Percentiles rank a stretch among this genome's conserved stretches.
These are phyloP conservation scores for Ascochyta fabae DNA, from an alignment of 2,329 filamentous ascomycete genomes.

Conservation along the genomic window DNA sequence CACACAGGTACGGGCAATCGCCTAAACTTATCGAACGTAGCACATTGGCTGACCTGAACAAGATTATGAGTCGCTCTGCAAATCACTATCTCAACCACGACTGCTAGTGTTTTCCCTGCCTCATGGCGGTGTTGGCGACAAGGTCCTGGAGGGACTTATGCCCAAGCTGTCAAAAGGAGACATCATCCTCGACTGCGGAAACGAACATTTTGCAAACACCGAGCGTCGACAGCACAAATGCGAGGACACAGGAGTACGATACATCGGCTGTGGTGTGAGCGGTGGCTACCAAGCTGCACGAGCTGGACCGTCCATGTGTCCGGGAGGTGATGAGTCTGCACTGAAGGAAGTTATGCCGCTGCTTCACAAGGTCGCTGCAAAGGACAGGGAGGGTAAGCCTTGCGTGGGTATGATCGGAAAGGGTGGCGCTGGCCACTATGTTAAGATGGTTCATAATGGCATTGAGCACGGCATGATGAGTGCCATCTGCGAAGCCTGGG, in stretches of 20 bases:
- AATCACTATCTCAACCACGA: slow-evolving; percentile 56
- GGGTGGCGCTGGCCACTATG: slow-evolving; percentile 71
- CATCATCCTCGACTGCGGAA: slow-evolving; percentile 72
- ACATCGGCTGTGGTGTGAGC: slow-evolving; percentile 71
- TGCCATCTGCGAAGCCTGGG: slow-evolving; percentile 69
- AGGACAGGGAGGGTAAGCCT: slow-evolving; percentile 63
- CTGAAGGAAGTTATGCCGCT: slow-evolving; percentile 67
- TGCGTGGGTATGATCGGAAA: slow-evolving; percentile 68
- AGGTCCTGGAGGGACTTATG: slow-evolving; percentile 55
- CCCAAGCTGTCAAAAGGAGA: slow-evolving; percentile 64
- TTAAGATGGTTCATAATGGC: slow-evolving; percentile 79
- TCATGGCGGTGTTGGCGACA: slow-evolving; percentile 57
- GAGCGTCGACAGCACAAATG: slow-evolving; percentile 67
- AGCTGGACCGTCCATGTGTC: slow-evolving; percentile 71
- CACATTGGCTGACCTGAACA: slow-evolving; percentile 23
- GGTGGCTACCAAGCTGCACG: slow-evolving; percentile 73
- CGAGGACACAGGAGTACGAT: slow-evolving; percentile 64
- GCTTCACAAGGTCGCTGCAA: slow-evolving; percentile 66
- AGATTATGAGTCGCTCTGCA: slow-evolving; percentile 60
- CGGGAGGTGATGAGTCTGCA: slow-evolving; percentile 64
- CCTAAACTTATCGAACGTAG: background rate
- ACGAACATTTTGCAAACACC: slow-evolving; percentile 71
- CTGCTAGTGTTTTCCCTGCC: slow-evolving; percentile 62
- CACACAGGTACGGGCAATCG: slow-evolving; percentile 36
- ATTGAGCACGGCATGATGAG: slow-evolving; percentile 77